Base-by-base conservation (phyloP, 2,329 filamentous ascomycete species). In the Clonostachys rhizophaga region DNA sequence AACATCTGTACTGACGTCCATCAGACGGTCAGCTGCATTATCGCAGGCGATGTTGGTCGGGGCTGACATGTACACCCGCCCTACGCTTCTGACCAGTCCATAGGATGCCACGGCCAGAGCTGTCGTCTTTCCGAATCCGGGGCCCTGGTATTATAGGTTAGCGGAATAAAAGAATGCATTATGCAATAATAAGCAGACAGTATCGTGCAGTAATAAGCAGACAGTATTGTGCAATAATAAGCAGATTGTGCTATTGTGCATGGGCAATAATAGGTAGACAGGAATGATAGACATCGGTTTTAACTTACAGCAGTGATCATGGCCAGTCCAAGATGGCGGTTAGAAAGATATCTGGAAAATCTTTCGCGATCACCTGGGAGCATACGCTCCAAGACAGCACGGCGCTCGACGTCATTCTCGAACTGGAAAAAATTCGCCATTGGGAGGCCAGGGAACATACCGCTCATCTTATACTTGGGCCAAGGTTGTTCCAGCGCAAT, bases 51-150 rank as follows among this genome's bases (percentile, higher is more conserved):
- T 45, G 33, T 53, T 37, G 2, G 50, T 54, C 4, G 54, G 54
- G 4, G 43, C 56, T 9, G 45, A 48, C 17, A 46, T 47, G 12
- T 47, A 49, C 4, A 57, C 39, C 8, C 43, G 30, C 2, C 49
- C 49, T 6, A 51, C 17, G 5, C 33, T 45, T 13, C 40, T 43
- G 2, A 18, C 16, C 53, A 54, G 51, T 7, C 39, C 43, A 6
- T 54, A 43, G 4, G 48, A 45, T 1, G 30, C 45, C 2, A 43
- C 37, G 11, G 50, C 41, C 6, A 49, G 12, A 6, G 42, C 39
- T 3, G 47, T 51, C 4, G 52, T 53, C 20, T 52, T 52, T 9
- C 51, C 54, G 33, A 50, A 52, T 2, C 50, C 39, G 13, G 42
- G 41, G 5, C 14, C 14, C 36, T 39, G 7, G 7, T 24, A 24